phyloP scores from a whole-genome alignment of 495 filamentous ascomycete genomes.

The Penicillium goetzii region DNA sequence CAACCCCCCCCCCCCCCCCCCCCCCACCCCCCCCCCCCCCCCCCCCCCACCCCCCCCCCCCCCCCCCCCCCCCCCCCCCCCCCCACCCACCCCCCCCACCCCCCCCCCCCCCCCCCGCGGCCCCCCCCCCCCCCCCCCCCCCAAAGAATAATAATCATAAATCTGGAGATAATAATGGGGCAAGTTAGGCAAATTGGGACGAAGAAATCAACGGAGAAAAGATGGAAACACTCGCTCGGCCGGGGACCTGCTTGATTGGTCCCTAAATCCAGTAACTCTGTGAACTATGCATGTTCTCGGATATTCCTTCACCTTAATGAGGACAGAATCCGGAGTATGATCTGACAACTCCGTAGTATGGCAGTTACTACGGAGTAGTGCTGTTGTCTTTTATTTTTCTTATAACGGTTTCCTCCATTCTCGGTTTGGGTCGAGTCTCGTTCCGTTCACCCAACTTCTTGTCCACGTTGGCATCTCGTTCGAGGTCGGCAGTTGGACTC shows the following conservation, averaged over 20 bases:
- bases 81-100: no score
- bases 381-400: background rate
- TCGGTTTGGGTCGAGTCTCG: background rate
- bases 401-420: background rate
- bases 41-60: no score
- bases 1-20: no score
- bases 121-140: no score
- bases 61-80: no score
- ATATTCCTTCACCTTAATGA: background rate
- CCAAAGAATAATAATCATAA: no score
- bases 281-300: background rate
- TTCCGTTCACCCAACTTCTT: background rate
- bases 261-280: background rate
- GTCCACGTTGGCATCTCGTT: background rate
- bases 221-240: background rate
- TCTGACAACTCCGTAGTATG: background rate
- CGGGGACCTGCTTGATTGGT: conserved; percentile 1
- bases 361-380: background rate
- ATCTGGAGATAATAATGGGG: background rate
- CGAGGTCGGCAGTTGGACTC: background rate
- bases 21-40: no score
- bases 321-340: background rate
- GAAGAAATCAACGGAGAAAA: background rate
- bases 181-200: background rate
- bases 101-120: no score